Evolutionary conservation across 768 basidiomycete species (phyloP).

Genomic region (Dioszegia aurantiaca): DNA sequence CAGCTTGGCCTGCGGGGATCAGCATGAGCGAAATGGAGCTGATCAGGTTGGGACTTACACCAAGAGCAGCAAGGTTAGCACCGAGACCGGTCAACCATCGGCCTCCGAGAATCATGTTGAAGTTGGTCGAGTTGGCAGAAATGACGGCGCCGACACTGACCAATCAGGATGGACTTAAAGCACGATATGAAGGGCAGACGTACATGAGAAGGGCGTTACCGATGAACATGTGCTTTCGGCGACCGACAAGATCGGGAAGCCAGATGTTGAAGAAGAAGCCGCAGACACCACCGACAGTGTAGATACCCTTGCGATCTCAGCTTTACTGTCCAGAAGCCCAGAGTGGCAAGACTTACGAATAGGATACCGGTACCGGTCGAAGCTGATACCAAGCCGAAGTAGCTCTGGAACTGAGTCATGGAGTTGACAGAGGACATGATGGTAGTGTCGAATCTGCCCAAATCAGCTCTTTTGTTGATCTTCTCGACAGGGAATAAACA

Average conservation of each 20-base stretch:
- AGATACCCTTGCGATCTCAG: constrained; percentile 52
- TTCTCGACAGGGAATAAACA: too few species aligned
- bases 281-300: constrained; percentile 53
- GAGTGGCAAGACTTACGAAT: constrained; percentile 51
- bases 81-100: constrained; percentile 58
- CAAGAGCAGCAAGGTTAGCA: constrained; percentile 53
- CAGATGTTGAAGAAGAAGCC: constrained; percentile 50
- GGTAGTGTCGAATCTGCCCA: constrained; percentile 56
- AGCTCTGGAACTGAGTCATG: constrained; percentile 56
- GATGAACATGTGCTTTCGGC: constrained; percentile 58
- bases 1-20: constrained; percentile 10
- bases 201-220: constrained; percentile 58
- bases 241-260: constrained; percentile 59
- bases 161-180: background rate
- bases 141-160: constrained; percentile 57
- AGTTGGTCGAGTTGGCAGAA: constrained; percentile 56
- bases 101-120: constrained; percentile 55
- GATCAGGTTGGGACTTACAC: constrained; percentile 52
- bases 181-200: constrained; percentile 18
- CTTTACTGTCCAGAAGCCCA: background rate
- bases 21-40: background rate
- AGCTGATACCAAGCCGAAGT: constrained; percentile 56
- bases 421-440: constrained; percentile 60
- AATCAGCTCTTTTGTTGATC: too few species aligned
- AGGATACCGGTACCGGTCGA: constrained; percentile 58